Evolutionary conservation across 2,329 filamentous ascomycete genomes (phyloP).

Genomic region (Fusarium sp.): DNA sequence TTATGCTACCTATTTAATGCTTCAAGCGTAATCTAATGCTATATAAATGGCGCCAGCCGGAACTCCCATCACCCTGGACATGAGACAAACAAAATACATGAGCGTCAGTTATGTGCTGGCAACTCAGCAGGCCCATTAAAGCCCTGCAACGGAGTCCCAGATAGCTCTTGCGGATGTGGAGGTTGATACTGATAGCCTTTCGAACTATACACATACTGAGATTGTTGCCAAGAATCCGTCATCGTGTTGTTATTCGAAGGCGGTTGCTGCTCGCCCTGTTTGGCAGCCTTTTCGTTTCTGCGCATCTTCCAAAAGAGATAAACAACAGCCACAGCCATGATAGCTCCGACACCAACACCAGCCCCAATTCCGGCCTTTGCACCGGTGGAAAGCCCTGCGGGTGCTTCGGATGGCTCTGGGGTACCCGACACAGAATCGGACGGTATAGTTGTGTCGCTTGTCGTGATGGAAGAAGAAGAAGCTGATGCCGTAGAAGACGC

Average conservation of each 20-base stretch:
- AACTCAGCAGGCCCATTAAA: slow-evolving; percentile 13
- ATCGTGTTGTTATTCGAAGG: background rate
- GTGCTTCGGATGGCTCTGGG: background rate
- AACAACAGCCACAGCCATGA: background rate
- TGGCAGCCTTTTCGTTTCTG: slow-evolving; percentile 1
- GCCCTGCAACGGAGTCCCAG: slow-evolving; percentile 11
- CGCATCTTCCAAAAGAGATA: slow-evolving; percentile 29
- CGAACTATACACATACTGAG: background rate
- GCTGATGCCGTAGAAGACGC: background rate
- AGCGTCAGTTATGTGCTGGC: slow-evolving; percentile 20
- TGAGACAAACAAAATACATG: background rate
- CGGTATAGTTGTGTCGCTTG: background rate
- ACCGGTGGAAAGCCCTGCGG: background rate
- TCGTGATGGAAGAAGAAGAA: background rate
- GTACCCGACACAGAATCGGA: background rate
- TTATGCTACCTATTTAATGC: background rate
- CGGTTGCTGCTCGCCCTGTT: background rate
- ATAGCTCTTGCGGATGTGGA: slow-evolving; percentile 13
- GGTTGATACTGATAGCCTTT: background rate
- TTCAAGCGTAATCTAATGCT: background rate
- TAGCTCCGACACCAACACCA: slow-evolving; percentile 1
- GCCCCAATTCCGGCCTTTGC: slow-evolving; percentile 25
- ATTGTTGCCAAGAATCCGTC: slow-evolving; percentile 10
- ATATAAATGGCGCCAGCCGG: background rate
- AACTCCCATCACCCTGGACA: background rate